Evolutionary conservation across 108 stramenopile genomes (phyloP), one percentile per base, ranked within the genome.

Genomic region (Discostella stelligeroides): DNA sequence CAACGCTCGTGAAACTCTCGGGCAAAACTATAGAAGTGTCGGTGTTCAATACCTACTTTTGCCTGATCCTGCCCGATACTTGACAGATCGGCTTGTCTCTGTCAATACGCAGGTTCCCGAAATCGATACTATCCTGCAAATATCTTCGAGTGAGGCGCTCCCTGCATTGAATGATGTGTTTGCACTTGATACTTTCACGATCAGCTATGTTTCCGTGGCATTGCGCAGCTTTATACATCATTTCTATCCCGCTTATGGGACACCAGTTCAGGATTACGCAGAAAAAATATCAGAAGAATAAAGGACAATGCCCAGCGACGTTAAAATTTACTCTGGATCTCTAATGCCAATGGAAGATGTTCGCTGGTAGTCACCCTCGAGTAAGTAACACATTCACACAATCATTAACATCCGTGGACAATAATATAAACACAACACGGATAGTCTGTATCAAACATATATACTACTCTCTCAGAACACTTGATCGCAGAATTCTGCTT

Each of bases 211-310:
- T 9, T 87, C 92, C 20, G 87, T 87, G 60, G 94, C 92, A 18
- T 79, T 92, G 18, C 85, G 94, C 42, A 78, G 84, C 54, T 92
- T 95, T 71, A 62, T 95, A 21, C 94, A 95, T 68, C 94, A 95
- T 70, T 95, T 95, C 59, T 91, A 84, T 55, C 92, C 90, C 4
- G 94, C 94, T 2, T 95, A 95, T 57, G 80, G 72, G 51, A 29
- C 59, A 0, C 77, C 88, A 30, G 39, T 94, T n/a, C 62, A 58
- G 23, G 76, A 82, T 11, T 86, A 73, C 61, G 84, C 68, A 4
- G 63, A 21, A 30, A 45, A 28, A 63, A 58, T 60, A 25, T 60
- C 23, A 38, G 51, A 45, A 23, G 38, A 60, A 18, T 10, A 77
- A 41, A 13, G 2, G 24, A 66, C 28, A 18, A 20, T 49, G 63